phyloP scores from a whole-genome alignment of 805 yeast species.

The Monosporozyma solicola region DNA sequence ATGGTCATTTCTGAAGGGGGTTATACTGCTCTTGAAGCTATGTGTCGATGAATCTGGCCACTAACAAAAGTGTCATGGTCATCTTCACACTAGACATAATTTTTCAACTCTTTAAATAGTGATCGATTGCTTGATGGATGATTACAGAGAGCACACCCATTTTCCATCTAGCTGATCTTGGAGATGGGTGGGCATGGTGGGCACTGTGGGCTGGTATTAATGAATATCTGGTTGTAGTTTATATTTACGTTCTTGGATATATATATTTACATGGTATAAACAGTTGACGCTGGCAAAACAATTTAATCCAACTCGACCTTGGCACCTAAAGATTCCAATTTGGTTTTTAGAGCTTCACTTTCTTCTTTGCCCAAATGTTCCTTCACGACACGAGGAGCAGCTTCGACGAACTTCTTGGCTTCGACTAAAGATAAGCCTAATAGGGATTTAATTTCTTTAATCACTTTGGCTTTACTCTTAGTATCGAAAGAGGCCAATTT shows the following conservation, averaged over 20 bases:
- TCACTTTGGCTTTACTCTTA: constrained; percentile 92
- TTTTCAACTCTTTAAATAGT: too few species aligned
- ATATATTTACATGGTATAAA: not conserved
- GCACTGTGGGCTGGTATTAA: too few species aligned
- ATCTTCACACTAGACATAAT: too few species aligned
- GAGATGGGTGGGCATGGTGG: too few species aligned
- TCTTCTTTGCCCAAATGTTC: constrained; percentile 96
- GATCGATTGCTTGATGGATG: too few species aligned
- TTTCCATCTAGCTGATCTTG: too few species aligned
- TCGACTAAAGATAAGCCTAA: constrained; percentile 91
- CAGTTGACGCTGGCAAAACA: not conserved
- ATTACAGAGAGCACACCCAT: too few species aligned
- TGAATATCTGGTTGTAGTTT: not conserved
- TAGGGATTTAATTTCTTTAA: constrained; percentile 89
- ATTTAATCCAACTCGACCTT: constrained; percentile 77
- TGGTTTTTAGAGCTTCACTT: constrained; percentile 90
- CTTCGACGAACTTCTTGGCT: constrained; percentile 94
- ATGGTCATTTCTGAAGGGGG: not conserved
- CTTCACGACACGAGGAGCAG: constrained; percentile 93
- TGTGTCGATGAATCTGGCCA: too few species aligned
- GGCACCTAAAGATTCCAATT: constrained; percentile 92
- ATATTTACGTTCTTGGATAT: not conserved
- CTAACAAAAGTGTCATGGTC: not conserved
- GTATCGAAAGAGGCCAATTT: constrained; percentile 92
- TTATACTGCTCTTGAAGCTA: not conserved